phyloP scores from a whole-genome alignment of 768 basidiomycete genomes.

The Paxillus ammoniavirescens region DNA sequence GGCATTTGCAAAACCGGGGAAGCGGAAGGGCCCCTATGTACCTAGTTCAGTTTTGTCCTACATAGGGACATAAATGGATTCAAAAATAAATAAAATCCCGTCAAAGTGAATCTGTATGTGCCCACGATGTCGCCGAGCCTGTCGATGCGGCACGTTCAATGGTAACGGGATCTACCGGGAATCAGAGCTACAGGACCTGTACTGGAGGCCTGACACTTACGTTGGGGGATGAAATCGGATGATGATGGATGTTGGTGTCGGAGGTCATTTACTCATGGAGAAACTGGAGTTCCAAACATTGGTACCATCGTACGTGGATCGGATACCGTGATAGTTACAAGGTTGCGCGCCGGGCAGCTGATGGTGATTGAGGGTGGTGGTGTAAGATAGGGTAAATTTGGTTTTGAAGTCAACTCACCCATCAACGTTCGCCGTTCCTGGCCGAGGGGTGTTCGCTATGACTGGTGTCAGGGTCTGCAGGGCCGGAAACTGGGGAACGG shows the following conservation, averaged over 20 bases:
- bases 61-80: too few species aligned
- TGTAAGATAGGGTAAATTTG: not conserved
- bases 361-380: constrained; percentile 21
- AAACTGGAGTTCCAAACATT: constrained; percentile 4
- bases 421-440: constrained; percentile 25
- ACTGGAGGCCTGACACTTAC: constrained; percentile 17
- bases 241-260: constrained; percentile 19
- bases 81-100: constrained; percentile 13
- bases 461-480: constrained; percentile 14
- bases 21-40: too few species aligned
- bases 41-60: too few species aligned
- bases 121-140: constrained; percentile 28
- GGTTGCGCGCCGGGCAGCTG: constrained; percentile 24
- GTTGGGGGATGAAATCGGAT: constrained; percentile 14
- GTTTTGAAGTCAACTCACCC: constrained; percentile 12
- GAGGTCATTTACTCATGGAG: constrained; percentile 18
- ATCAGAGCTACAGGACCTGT: constrained; percentile 3
- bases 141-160: constrained; percentile 27
- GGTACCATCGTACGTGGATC: constrained; percentile 11
- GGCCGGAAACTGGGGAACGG: not conserved
- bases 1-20: too few species aligned
- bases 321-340: constrained; percentile 1
- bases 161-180: not conserved
- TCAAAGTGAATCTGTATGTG: constrained; percentile 20
- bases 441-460: constrained; percentile 17